Evolutionary conservation across 202 grass and related monocot genomes (phyloP).

Genomic region (Bolboschoenoplectus hybrid): DNA sequence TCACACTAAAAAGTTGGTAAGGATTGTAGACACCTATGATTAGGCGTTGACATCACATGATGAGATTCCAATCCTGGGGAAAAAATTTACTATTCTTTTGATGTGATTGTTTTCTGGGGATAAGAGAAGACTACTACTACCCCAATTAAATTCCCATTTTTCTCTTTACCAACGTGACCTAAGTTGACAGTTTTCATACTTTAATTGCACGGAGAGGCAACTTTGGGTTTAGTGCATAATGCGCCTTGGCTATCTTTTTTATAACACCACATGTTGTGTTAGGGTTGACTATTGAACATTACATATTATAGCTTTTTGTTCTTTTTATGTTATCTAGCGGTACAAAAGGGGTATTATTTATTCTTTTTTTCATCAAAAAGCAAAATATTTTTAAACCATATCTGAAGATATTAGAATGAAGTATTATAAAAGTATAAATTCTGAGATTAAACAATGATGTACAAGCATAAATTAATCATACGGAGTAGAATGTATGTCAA

Average conservation of each 20-base stretch:
- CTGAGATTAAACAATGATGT: background rate
- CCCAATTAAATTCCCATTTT: background rate
- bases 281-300: slow-evolving; percentile 21
- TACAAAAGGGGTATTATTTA: background rate
- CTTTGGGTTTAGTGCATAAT: slow-evolving; percentile 28
- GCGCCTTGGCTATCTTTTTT: slow-evolving; percentile 3
- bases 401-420: background rate
- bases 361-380: background rate
- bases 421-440: background rate
- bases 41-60: slow-evolving; percentile 33
- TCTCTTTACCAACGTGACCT: background rate
- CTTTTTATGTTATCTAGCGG: background rate
- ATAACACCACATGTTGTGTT: background rate
- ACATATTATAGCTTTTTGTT: background rate
- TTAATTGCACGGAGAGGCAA: slow-evolving; percentile 23
- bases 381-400: background rate
- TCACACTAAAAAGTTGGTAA: background rate
- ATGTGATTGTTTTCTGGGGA: slow-evolving; percentile 30
- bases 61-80: slow-evolving; percentile 28
- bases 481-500: background rate
- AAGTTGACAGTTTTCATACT: slow-evolving; percentile 28
- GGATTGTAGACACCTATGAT: slow-evolving; percentile 23
- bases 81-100: slow-evolving; percentile 6
- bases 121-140: background rate
- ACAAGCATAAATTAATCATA: slow-evolving; percentile 11